A percentile compares a stretch with the other conserved stretches of the same genome.
Conservation (phyloP, 805 yeast genomes). For the Torulaspora gathmanii region DNA sequence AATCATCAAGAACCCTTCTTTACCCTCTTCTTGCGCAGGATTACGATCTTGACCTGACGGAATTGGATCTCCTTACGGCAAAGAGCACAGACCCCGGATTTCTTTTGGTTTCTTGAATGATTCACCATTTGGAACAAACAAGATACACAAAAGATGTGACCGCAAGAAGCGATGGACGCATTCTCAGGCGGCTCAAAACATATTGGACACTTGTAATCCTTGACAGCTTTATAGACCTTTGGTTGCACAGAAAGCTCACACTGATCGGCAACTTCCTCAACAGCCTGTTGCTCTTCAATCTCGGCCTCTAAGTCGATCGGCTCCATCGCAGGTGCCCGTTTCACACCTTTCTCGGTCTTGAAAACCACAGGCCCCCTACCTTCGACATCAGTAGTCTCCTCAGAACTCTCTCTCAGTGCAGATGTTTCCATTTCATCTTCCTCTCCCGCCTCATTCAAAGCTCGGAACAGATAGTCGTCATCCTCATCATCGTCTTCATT, state of each 20-base stretch:
- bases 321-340: slow-evolving; percentile 1
- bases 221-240: slow-evolving; percentile 27
- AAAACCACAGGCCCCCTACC: not conserved
- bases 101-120: slow-evolving; percentile 39
- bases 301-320: slow-evolving; percentile 26
- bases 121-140: slow-evolving; percentile 50
- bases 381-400: slow-evolving; percentile 8
- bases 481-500: slow-evolving; percentile 4
- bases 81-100: slow-evolving; percentile 41
- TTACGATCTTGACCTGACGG: slow-evolving; percentile 30
- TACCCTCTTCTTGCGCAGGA: slow-evolving; percentile 33
- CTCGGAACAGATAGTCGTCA: slow-evolving; percentile 11
- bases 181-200: slow-evolving; percentile 51
- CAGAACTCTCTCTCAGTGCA: not conserved
- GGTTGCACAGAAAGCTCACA: slow-evolving; percentile 15
- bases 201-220: slow-evolving; percentile 46
- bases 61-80: slow-evolving; percentile 39
- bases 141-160: slow-evolving; percentile 52
- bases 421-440: slow-evolving; percentile 10
- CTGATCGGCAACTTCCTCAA: slow-evolving; percentile 13
- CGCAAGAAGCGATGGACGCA: slow-evolving; percentile 51
- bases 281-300: slow-evolving; percentile 37
- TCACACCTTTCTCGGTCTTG: slow-evolving; percentile 1
- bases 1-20: slow-evolving; percentile 3
- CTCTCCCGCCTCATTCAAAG: slow-evolving; percentile 11